Percentiles rank a stretch among this genome's conserved stretches.
Conservation (phyloP, 2,329 filamentous ascomycete genomes). For the Nothopassalora personata region DNA sequence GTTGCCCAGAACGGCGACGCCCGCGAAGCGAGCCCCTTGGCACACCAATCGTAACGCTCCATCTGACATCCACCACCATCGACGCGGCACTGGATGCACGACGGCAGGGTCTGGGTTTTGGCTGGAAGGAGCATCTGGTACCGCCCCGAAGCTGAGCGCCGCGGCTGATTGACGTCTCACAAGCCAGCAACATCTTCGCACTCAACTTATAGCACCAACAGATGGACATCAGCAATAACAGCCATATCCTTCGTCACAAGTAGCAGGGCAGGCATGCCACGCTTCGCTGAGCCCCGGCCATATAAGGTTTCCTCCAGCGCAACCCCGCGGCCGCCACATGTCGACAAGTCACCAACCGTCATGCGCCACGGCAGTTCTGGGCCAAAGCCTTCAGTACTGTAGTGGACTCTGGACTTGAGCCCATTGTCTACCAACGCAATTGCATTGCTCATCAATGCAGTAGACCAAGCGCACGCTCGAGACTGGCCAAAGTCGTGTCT, state of each 20-base stretch:
- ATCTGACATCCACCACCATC: not conserved
- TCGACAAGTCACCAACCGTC: not conserved
- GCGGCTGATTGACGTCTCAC: not conserved
- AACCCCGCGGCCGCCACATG: not conserved
- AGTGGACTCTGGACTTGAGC: too few species aligned
- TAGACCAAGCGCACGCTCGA: not conserved
- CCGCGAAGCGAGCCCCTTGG: not conserved
- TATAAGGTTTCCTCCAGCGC: not conserved
- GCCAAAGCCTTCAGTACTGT: not conserved
- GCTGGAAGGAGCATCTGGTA: not conserved
- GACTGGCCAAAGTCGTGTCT: too few species aligned
- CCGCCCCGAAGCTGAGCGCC: not conserved
- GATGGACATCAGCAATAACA: not conserved
- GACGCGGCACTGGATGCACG: not conserved
- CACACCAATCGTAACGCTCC: not conserved
- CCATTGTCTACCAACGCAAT: too few species aligned
- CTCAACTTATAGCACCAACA: too few species aligned
- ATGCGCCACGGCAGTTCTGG: not conserved
- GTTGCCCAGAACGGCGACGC: not conserved
- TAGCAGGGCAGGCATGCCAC: too few species aligned
- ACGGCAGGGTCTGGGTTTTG: not conserved
- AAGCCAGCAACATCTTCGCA: too few species aligned
- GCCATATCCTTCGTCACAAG: not conserved
- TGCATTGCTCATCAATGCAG: not conserved
- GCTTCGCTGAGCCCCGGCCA: not conserved